phyloP scores from a whole-genome alignment of 495 filamentous ascomycete genomes.

The Corynascus novoguineensis region DNA sequence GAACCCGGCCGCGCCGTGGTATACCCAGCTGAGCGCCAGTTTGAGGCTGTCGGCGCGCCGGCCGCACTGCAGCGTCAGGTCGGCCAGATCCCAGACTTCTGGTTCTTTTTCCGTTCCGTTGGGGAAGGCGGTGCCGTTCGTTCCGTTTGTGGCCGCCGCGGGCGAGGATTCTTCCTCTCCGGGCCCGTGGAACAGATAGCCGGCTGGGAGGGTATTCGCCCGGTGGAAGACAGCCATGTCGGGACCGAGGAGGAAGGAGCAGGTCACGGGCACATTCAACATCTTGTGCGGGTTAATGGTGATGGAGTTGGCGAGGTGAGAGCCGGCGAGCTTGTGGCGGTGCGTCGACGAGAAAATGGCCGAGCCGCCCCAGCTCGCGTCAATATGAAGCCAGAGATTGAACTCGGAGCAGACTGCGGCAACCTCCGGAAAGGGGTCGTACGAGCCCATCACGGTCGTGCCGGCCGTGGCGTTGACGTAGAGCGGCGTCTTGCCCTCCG shows the following conservation, averaged over 20 bases:
- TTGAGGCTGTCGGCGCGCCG: slow-evolving; percentile 81
- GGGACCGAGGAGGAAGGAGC: slow-evolving; percentile 75
- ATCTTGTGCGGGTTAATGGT: slow-evolving; percentile 95
- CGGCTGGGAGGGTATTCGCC: slow-evolving; percentile 80
- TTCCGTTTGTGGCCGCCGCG: background rate
- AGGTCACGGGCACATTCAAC: slow-evolving; percentile 85
- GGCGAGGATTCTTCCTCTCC: slow-evolving; percentile 15
- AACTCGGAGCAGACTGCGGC: slow-evolving; percentile 63
- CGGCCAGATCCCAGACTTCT: slow-evolving; percentile 80
- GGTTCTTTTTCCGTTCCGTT: background rate
- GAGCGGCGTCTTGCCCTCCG: slow-evolving; percentile 70
- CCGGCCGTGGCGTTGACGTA: slow-evolving; percentile 95
- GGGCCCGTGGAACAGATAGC: slow-evolving; percentile 74
- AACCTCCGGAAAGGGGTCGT: slow-evolving; percentile 72
- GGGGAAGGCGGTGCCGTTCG: background rate
- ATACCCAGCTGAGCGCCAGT: slow-evolving; percentile 79
- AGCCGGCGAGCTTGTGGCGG: slow-evolving; percentile 59
- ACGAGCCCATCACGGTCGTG: slow-evolving; percentile 88
- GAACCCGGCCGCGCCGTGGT: slow-evolving; percentile 64
- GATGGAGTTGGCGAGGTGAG: slow-evolving; percentile 69
- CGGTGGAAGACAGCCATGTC: slow-evolving; percentile 70
- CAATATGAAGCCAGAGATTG: slow-evolving; percentile 84
- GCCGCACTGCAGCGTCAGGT: slow-evolving; percentile 89
- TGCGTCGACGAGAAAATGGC: slow-evolving; percentile 69
- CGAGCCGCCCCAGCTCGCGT: slow-evolving; percentile 84